Base-by-base conservation (phyloP, 108 stramenopile genomes). In the Asterionellopsis glacialis region DNA sequence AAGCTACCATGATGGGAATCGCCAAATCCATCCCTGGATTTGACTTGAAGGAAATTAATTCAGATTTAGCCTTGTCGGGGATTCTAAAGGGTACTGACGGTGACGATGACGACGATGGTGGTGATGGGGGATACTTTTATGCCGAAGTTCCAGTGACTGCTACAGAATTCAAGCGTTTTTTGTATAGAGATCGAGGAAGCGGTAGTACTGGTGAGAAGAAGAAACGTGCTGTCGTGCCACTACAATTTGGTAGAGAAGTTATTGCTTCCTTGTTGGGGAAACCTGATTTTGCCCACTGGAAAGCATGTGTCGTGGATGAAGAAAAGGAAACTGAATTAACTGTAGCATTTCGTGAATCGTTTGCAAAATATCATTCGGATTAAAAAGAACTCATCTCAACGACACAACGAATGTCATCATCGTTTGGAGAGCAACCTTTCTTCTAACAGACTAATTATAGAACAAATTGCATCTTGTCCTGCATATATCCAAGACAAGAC, bases 201-300 rank as follows among this genome's bases (percentile, higher is more conserved):
- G 58, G 52, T 41, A 41, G 45, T 27, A 24, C 22, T 27, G 61
- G 45, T 22, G n/a, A n/a, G n/a, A 39, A 12, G 41, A 44, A 52
- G 22, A 52, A 45, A 52, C 67, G 68, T 18, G 18, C 25, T 0
- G 21, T 21, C 15, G 79, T 88, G 11, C 89, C 91, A 14, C 68
- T 95, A 56, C 94, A 95, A 57, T 91, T 95, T 72, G 94, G 90
- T 5, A 68, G 94, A 70, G 94, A 95, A 72, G 79, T 93, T 0
- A 61, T 88, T 57, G 88, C 88, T 2, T 75, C 80, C 13, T 86
- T 90, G 13, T 45, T 89, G 48, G 67, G 74, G 10, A 77, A 80
- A 39, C 82, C 82, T 6, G 72, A 85, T 5, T 50, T 86, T 18
- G 82, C 82, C 14, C 88, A 91, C 53, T 95, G 94, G 94, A 91